Conservation (phyloP, 2,329 filamentous ascomycete species). For the Dothiorella sarmentorum region DNA sequence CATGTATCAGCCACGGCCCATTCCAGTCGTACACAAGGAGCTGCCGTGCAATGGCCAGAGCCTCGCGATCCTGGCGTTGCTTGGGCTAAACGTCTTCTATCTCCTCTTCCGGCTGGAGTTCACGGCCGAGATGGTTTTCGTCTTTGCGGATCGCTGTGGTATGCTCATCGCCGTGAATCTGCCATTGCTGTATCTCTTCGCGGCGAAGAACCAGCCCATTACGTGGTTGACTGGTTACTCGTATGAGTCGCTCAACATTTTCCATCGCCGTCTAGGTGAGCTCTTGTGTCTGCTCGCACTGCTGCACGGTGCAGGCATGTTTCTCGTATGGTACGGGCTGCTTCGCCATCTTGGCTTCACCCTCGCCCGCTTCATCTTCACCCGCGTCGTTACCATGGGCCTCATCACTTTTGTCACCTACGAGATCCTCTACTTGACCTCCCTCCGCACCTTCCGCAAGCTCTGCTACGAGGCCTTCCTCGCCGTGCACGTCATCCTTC, state of each 20-base stretch:
- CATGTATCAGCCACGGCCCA: conserved; percentile 56
- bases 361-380: conserved; percentile 50
- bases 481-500: conserved; percentile 56
- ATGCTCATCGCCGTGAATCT: conserved; percentile 52
- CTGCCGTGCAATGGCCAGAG: conserved; percentile 58
- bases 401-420: conserved; percentile 56
- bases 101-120: conserved; percentile 45
- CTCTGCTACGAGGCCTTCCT: conserved; percentile 63
- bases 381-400: conserved; percentile 53
- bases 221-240: conserved; percentile 60
- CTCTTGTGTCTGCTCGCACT: conserved; percentile 58
- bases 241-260: conserved; percentile 64
- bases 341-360: conserved; percentile 50
- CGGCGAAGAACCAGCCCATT: conserved; percentile 65
- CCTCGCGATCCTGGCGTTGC: conserved; percentile 50
- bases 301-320: conserved; percentile 55
- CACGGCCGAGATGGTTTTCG: conserved; percentile 51
- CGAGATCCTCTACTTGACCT: conserved; percentile 60
- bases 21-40: conserved; percentile 56
- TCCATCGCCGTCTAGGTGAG: conserved; percentile 63
- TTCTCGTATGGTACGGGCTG: conserved; percentile 53
- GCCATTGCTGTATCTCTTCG: conserved; percentile 58
- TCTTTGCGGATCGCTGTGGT: conserved; percentile 57
- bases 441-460: conserved; percentile 57
- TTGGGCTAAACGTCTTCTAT: conserved; percentile 57